These are phyloP conservation scores for rapeseed (Brassica napus) DNA, from an alignment of 345 rosid species.

Conservation along the genomic window Da-Ae NC_063448.1:4192501-4193000, in stretches of 20 bases:
- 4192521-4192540: constrained; percentile 22
- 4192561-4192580: constrained; percentile 35
- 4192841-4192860: constrained; percentile 32
- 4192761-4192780: constrained; percentile 50
- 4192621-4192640: constrained; percentile 45
- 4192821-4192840: constrained; percentile 40
- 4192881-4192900: constrained; percentile 3
- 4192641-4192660: constrained; percentile 50
- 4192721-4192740: constrained; percentile 49
- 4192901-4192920: constrained; percentile 12
- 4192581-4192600: constrained; percentile 46
- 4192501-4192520: constrained; percentile 58
- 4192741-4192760: not conserved
- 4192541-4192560: not conserved
- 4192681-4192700: constrained; percentile 78
- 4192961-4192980: constrained; percentile 19
- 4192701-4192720: constrained; percentile 60
- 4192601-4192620: constrained; percentile 44
- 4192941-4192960: constrained; percentile 13
- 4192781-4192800: constrained; percentile 64
- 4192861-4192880: not conserved
- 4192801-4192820: constrained; percentile 42
- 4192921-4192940: constrained; percentile 44
- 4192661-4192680: constrained; percentile 78
- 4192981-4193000: constrained; percentile 8